Evolutionary conservation across 2,329 filamentous ascomycete species (phyloP).

Genomic region (Diaporthe australafricana): DNA sequence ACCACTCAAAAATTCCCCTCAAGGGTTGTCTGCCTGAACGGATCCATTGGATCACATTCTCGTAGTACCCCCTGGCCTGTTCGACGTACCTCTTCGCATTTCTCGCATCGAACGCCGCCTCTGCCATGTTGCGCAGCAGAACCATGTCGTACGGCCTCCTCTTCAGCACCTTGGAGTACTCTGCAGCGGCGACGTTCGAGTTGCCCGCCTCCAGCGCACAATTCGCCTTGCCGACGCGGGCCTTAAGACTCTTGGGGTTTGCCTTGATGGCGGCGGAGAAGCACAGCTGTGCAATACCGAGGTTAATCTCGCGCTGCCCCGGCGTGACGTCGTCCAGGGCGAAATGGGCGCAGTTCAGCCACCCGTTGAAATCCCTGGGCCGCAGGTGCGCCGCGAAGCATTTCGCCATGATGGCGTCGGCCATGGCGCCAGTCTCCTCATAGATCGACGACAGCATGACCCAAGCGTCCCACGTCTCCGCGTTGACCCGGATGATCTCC

Average conservation of each 20-base stretch:
- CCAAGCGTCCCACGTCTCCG: conserved; percentile 75
- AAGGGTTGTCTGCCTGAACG: conserved; percentile 47
- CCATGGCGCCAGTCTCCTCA: conserved; percentile 67
- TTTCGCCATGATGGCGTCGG: conserved; percentile 69
- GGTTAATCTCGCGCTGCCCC: conserved; percentile 60
- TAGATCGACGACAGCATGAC: conserved; percentile 71
- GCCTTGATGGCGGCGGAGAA: conserved; percentile 70
- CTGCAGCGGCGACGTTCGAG: conserved; percentile 63
- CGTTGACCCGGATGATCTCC: conserved; percentile 76
- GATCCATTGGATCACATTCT: conserved; percentile 58
- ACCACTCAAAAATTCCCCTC: conserved; percentile 71
- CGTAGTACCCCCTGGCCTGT: conserved; percentile 62
- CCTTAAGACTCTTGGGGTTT: conserved; percentile 67
- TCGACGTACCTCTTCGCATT: conserved; percentile 54
- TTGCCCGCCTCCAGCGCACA: conserved; percentile 68
- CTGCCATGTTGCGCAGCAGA: conserved; percentile 66
- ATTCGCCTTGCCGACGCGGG: conserved; percentile 69
- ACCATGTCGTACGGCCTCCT: conserved; percentile 65
- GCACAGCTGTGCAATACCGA: conserved; percentile 67
- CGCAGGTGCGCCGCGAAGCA: conserved; percentile 72
- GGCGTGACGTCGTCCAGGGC: conserved; percentile 60
- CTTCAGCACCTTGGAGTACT: conserved; percentile 67
- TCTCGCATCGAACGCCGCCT: conserved; percentile 65
- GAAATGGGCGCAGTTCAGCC: conserved; percentile 70
- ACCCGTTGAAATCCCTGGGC: conserved; percentile 69